phyloP scores from a whole-genome alignment of 2,329 filamentous ascomycete genomes.

The Alternaria postmessia region DNA sequence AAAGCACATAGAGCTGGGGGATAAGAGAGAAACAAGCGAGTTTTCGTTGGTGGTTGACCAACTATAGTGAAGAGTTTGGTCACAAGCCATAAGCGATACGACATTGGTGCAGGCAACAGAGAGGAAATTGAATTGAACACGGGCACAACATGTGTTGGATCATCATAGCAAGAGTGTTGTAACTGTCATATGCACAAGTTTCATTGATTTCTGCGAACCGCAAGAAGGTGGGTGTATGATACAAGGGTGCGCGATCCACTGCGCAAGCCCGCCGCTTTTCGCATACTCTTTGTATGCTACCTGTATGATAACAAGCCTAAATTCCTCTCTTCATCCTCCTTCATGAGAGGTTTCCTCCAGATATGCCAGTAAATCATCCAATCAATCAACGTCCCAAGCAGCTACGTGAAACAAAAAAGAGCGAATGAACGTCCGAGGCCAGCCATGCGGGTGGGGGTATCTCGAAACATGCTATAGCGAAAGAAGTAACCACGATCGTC shows the following conservation, averaged over 20 bases:
- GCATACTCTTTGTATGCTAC: background rate
- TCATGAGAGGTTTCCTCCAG: background rate
- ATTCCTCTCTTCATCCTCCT: background rate
- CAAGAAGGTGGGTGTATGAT: background rate
- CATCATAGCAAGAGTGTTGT: background rate
- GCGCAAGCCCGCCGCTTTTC: background rate
- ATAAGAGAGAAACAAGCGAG: background rate
- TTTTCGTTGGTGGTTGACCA: background rate
- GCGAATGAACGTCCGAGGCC: constrained; percentile 47
- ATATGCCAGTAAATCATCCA: constrained; percentile 1
- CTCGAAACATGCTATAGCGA: constrained; percentile 38
- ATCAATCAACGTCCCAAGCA: background rate
- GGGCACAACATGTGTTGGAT: background rate
- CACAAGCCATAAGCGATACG: background rate
- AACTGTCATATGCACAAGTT: background rate
- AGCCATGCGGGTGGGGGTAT: constrained; percentile 43
- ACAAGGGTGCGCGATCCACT: background rate
- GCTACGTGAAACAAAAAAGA: constrained; percentile 22
- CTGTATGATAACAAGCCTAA: background rate
- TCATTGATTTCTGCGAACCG: background rate
- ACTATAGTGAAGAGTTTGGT: no score
- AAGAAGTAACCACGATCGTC: constrained; percentile 17
- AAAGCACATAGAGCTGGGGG: background rate
- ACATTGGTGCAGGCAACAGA: background rate
- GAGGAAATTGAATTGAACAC: no score